Conservation (phyloP, 305 asterid species). For the Euphrasia arctica region DNA sequence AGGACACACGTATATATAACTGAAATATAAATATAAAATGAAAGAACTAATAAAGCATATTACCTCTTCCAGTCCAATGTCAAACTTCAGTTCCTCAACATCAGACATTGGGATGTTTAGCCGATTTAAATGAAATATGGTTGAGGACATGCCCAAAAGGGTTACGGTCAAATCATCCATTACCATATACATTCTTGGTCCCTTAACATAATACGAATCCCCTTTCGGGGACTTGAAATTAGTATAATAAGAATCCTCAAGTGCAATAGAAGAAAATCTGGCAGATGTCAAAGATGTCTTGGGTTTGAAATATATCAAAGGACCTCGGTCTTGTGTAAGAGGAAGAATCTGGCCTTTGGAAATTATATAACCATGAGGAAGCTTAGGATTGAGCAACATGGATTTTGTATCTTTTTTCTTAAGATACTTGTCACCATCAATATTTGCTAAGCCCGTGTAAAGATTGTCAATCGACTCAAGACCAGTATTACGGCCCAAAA, state of each 20-base stretch:
- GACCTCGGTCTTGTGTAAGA: neutral
- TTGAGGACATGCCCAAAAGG: neutral
- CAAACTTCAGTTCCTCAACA: neutral
- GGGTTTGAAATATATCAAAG: neutral
- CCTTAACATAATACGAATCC: slow-evolving; percentile 2
- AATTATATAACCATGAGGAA: neutral
- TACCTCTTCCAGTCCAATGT: slow-evolving; percentile 24
- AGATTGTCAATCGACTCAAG: slow-evolving; percentile 22
- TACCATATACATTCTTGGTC: neutral
- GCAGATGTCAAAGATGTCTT: too few species aligned
- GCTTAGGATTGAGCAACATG: neutral
- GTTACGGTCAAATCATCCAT: neutral
- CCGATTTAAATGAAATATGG: neutral
- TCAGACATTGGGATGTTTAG: neutral
- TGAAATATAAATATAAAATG: neutral
- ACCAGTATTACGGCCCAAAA: slow-evolving; percentile 1
- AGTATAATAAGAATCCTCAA: neutral
- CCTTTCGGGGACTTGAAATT: neutral
- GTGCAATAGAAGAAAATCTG: too few species aligned
- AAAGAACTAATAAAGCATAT: neutral
- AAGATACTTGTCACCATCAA: neutral
- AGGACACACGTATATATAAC: too few species aligned
- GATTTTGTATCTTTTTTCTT: neutral
- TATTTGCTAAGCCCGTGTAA: neutral
- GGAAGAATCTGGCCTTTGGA: slow-evolving; percentile 9